These are phyloP conservation scores for Claviceps sp. DNA, from an alignment of 2,329 filamentous ascomycete genomes.

Conservation along the genomic window DNA sequence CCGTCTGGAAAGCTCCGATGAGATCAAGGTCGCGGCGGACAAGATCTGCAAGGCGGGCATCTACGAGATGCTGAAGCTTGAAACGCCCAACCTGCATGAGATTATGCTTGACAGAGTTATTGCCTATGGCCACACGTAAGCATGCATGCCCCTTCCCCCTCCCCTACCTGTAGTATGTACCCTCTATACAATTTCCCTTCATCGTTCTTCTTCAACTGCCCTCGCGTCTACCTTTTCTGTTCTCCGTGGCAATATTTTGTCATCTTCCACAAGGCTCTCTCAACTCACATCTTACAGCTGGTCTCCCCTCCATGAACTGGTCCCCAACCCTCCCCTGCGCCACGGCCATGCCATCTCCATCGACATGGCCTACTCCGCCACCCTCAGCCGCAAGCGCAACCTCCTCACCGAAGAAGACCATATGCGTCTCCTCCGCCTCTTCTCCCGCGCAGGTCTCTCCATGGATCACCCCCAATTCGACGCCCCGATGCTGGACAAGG, in stretches of 20 bases:
- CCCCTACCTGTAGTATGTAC: background rate
- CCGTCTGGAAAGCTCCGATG: constrained; percentile 37
- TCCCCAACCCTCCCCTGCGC: constrained; percentile 53
- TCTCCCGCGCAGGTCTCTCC: constrained; percentile 55
- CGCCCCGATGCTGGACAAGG: constrained; percentile 49
- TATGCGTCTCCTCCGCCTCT: constrained; percentile 48
- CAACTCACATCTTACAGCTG: constrained; percentile 29
- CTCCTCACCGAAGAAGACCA: constrained; percentile 48
- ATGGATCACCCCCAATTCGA: constrained; percentile 60
- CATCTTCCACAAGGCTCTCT: background rate
- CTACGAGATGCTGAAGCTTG: constrained; percentile 59
- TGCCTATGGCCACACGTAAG: constrained; percentile 57
- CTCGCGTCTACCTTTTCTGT: background rate
- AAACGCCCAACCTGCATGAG: constrained; percentile 62
- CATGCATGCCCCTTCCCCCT: no score
- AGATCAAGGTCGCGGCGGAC: constrained; percentile 33
- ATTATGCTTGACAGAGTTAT: constrained; percentile 60
- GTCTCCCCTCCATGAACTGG: constrained; percentile 59
- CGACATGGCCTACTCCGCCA: constrained; percentile 64
- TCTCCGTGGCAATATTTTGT: no score
- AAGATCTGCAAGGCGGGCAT: constrained; percentile 57
- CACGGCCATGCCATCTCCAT: constrained; percentile 65
- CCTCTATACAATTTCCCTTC: background rate
- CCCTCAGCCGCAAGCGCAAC: constrained; percentile 49
- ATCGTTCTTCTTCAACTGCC: background rate